Conservation (phyloP, 169 alveolate species). For the Plasmodium gaboni region DNA sequence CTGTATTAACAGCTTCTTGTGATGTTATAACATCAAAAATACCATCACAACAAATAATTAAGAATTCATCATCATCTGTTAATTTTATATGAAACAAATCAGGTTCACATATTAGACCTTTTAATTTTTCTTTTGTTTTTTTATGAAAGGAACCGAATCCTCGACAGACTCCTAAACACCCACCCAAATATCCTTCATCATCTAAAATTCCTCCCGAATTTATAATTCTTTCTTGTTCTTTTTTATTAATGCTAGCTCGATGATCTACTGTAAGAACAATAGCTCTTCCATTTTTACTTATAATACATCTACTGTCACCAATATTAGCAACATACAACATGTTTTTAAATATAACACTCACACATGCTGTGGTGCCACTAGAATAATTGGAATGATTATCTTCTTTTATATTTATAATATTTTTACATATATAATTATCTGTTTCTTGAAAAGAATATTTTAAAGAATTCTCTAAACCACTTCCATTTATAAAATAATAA, state of each 20-base stretch:
- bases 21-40: constrained; percentile 97
- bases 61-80: constrained; percentile 93
- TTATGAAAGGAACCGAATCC: constrained; percentile 97
- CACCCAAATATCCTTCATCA: constrained; percentile 95
- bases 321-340: constrained; percentile 94
- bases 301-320: constrained; percentile 99
- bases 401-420: constrained; percentile 79
- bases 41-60: constrained; percentile 99
- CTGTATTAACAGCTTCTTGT: constrained; percentile 94
- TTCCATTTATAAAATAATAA: constrained; percentile 54
- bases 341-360: constrained; percentile 44
- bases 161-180: constrained; percentile 96
- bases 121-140: constrained; percentile 91
- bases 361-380: constrained; percentile 77
- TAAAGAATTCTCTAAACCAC: constrained; percentile 60
- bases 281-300: constrained; percentile 93
- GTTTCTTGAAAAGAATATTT: constrained; percentile 81
- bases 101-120: constrained; percentile 95
- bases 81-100: constrained; percentile 91
- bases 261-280: constrained; percentile 97
- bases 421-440: constrained; percentile 81
- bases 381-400: constrained; percentile 80
- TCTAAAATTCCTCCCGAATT: constrained; percentile 97
- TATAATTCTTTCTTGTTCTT: constrained; percentile 93
- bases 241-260: constrained; percentile 94